Conservation (phyloP, 352 stramenopile genomes). For the Phytophthora chlamydospora region DNA sequence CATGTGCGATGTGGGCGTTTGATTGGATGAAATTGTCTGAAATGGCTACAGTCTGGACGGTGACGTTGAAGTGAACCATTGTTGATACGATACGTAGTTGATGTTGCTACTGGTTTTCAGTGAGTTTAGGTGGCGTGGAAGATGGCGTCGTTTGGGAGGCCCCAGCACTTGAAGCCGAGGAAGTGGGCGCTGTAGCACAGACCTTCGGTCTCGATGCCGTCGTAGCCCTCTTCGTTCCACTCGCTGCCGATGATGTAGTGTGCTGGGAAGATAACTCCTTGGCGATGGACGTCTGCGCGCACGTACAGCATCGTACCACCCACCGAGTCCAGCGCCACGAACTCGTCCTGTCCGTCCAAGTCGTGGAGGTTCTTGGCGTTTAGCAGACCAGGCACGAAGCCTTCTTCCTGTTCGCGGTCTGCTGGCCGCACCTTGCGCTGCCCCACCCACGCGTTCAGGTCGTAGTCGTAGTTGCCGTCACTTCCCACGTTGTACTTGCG, state of each 20-base stretch:
- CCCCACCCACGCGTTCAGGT: slow-evolving; percentile 20
- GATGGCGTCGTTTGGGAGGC: slow-evolving; percentile 41
- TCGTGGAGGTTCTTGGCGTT: slow-evolving; percentile 10
- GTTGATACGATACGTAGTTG: no score
- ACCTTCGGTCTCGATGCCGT: slow-evolving; percentile 50
- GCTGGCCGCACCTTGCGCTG: slow-evolving; percentile 2
- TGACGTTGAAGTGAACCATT: no score
- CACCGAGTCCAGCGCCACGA: slow-evolving; percentile 42
- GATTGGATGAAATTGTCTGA: no score
- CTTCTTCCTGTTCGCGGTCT: slow-evolving; percentile 10
- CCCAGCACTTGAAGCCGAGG: slow-evolving; percentile 47
- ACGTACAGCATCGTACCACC: slow-evolving; percentile 53
- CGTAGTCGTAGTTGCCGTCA: slow-evolving; percentile 6
- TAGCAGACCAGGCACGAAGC: slow-evolving; percentile 2
- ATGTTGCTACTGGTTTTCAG: no score
- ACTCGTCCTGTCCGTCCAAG: neutral
- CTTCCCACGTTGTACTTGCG: neutral
- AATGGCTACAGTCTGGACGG: no score
- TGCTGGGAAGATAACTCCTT: slow-evolving; percentile 43
- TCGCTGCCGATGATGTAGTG: slow-evolving; percentile 42
- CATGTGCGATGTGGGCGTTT: no score
- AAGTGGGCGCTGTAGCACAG: slow-evolving; percentile 47
- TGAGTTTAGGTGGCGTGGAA: slow-evolving; percentile 9
- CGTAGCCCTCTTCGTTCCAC: slow-evolving; percentile 41
- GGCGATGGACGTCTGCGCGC: slow-evolving; percentile 41